A percentile compares a stretch with the other conserved stretches of the same genome.
These are phyloP conservation scores for Aspergillus sclerotioniger DNA, from an alignment of 495 filamentous ascomycete species.

Conservation along the genomic window DNA sequence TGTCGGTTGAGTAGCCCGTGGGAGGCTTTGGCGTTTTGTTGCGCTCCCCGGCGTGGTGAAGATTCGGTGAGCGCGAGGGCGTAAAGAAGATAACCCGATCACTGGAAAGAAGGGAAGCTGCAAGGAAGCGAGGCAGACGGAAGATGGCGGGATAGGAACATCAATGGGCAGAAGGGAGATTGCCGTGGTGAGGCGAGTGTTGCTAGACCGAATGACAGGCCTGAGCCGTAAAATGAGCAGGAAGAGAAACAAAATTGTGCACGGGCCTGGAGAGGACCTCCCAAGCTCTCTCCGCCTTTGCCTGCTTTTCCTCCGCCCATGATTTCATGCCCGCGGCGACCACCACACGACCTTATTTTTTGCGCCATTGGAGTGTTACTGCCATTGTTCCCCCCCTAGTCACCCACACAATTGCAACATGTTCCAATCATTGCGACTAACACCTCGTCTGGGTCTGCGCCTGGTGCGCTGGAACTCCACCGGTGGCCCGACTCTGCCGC, in stretches of 20 bases:
- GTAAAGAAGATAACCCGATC: conserved; percentile 13
- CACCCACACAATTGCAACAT: conserved; percentile 19
- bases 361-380: not conserved
- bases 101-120: conserved; percentile 11
- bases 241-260: conserved; percentile 39
- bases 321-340: conserved; percentile 3
- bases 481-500: conserved; percentile 38
- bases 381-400: not conserved
- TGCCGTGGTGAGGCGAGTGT: conserved; percentile 12
- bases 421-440: conserved; percentile 28
- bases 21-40: conserved; percentile 22
- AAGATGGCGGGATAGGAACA: conserved; percentile 1
- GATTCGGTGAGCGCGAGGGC: conserved; percentile 21
- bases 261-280: conserved; percentile 21
- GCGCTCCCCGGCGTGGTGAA: conserved; percentile 29
- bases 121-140: conserved; percentile 9
- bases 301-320: conserved; percentile 6
- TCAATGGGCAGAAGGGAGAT: conserved; percentile 11
- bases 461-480: conserved; percentile 44
- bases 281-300: conserved; percentile 25
- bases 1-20: conserved; percentile 22
- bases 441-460: conserved; percentile 26
- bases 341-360: not conserved
- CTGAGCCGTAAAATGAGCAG: conserved; percentile 8
- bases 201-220: conserved; percentile 15